Base-by-base conservation (phyloP, 169 alveolate species). In the Sarcocystis neurona region DNA sequence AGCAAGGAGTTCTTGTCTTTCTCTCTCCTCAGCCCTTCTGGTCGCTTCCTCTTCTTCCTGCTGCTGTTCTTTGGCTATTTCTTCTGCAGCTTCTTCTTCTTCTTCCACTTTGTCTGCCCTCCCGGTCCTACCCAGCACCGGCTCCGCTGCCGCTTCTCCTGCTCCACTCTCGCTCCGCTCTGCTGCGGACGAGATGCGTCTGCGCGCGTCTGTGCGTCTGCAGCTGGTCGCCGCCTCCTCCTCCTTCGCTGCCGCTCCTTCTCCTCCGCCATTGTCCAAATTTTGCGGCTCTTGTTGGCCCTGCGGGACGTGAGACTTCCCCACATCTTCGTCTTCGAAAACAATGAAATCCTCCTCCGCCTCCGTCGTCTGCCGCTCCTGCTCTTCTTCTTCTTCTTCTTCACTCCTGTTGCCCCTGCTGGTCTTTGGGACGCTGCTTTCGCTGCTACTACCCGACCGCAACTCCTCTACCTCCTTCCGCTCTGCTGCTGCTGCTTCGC, bases 21-120 rank as follows among this genome's bases (percentile, higher is more conserved):
- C 88, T 23, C 15, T n/a, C 56, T 80, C 88, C 60, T 80, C 88
- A 2, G 88, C 78, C 60, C 15, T 48, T 15, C 6, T 15, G 60
- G 27, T 48, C 60, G 60, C 60, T 6, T 48, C 60, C 27, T 48
- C 60, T 48, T 48, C 27, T 15, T 6, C 15, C 60, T 6, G 60
- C 60, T 6, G 60, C 60, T 6, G 6, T 15, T 48, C 72, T 58
- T 27, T 63, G 44, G 27, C 75, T n/a, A 30, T 41, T 63, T 1
- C 8, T 41, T n/a, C 43, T n/a, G 1, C 43, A 0, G 2, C 75
- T n/a, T 8, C 44, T 37, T 20, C 43, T 4, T 63, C 41, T 1
- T n/a, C 43, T 20, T 2, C n/a, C 70, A 58, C 70, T 2, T 58
- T 12, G 18, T 58, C 70, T 58, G 4, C 70, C 70, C 5, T 27